Evolutionary conservation across 2,329 filamentous ascomycete species (phyloP), one percentile per base, ranked within the genome.

Genomic region (Nemania bipapillata): DNA sequence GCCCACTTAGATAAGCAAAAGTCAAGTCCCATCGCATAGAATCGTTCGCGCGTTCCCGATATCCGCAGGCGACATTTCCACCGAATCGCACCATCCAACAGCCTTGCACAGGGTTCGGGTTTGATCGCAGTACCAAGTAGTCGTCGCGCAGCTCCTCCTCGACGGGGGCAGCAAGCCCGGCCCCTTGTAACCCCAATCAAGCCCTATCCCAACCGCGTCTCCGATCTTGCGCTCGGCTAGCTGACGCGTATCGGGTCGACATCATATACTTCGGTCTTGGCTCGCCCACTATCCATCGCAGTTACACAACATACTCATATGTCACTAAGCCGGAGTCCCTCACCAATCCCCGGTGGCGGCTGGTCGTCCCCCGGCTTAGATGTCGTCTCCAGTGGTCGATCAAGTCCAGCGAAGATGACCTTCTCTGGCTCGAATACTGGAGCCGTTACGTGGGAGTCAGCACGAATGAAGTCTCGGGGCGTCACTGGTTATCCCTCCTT

Each of bases 311-410:
- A 82, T 74, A 77, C 81, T 73, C 81, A 83, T 76, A 97, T 97
- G 94, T 92, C 92, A 74, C 83, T 95, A 71, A 96, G 94, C 74
- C 90, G 93, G 81, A 96, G 93, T 78, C 93, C 94, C 58, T 97
- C 93, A 64, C 95, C 94, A 70, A 87, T 89, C 71, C 91, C 90
- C 70, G 91, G 92, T 76, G 93, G 93, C 78, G 94, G 94, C 75
- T 97, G 95, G 94, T 89, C 92, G 65, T 96, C 91, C 81, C 93
- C 92, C 64, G 92, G 90, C 72, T 86, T 93, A 77, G 91, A 89
- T 77, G 89, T 91, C 69, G 89, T 88, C 72, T 80, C 83, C 66
- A 92, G 91, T 79, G 91, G 91, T 70, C 86, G 87, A 73, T 88
- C 89, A 42, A 93, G 90, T 78, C 91, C 92, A 74, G 83, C 81